Evolutionary conservation across 169 alveolate genomes (phyloP), one percentile per base, ranked within the genome.

Genomic region (Cryptosporidium felis): DNA sequence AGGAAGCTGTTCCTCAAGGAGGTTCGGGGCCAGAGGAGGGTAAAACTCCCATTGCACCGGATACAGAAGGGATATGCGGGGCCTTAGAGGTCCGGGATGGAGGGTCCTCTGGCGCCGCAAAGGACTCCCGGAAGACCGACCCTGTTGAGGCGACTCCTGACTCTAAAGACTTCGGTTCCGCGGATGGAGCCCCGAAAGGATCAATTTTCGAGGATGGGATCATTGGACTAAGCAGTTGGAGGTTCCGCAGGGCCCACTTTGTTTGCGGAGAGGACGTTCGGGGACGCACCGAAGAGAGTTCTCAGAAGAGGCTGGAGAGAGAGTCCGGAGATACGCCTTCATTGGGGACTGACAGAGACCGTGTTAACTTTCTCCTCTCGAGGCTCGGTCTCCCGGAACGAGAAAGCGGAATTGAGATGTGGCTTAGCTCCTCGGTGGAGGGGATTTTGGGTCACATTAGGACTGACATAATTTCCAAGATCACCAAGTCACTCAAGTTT

Each of bases 221-320:
- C 21, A 40, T 74, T 1, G 85, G 85, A 4, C 36, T 74, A 36
- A 40, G 74, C 10, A 49, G 61, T 16, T 74, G 85, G 85, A 74
- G 40, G 23, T n/a, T 42, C 5, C n/a, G 16, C n/a, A 74, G 58
- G 38, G 45, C 23, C 1, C 21, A 46, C 8, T 47, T 65, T 12
- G 32, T 46, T 18, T 46, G 5, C 8, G 47, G 49, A 65, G 9
- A 30, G 9, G n/a, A n/a, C n/a, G n/a, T n/a, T n/a, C n/a, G n/a
- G n/a, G n/a, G n/a, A n/a, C n/a, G n/a, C n/a, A n/a, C n/a, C n/a
- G n/a, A n/a, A n/a, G n/a, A n/a, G n/a, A n/a, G n/a, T n/a, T n/a
- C n/a, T n/a, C n/a, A n/a, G n/a, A n/a, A n/a, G n/a, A n/a, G 10
- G 5, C 26, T n/a, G 18, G 18, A 49, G 10, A 18, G 2, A 16